These are phyloP conservation scores for Verticillium nonalfalfae DNA, from an alignment of 2,329 filamentous ascomycete species.

Conservation along the genomic window DNA sequence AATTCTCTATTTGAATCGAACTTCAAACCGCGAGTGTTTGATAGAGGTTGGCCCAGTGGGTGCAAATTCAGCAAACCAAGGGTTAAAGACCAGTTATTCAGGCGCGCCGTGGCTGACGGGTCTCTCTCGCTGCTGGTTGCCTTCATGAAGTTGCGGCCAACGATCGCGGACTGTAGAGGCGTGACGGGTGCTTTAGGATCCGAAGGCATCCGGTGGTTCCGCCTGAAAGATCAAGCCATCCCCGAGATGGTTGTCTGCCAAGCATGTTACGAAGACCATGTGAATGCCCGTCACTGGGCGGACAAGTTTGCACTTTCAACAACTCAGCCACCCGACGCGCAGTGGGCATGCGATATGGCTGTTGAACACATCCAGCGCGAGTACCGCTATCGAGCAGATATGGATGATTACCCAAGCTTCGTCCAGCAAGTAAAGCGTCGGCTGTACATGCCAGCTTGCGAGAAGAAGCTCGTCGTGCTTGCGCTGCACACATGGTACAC, in stretches of 20 bases:
- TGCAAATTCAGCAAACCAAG: slow-evolving; percentile 27
- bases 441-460: slow-evolving; percentile 19
- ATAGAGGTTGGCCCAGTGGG: slow-evolving; percentile 18
- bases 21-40: slow-evolving; percentile 16
- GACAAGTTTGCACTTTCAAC: slow-evolving; percentile 17
- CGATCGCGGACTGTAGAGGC: slow-evolving; percentile 22
- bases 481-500: slow-evolving; percentile 25
- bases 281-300: slow-evolving; percentile 21
- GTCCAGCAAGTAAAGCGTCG: slow-evolving; percentile 19
- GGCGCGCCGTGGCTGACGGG: slow-evolving; percentile 17
- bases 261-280: slow-evolving; percentile 27
- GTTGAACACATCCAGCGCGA: slow-evolving; percentile 21
- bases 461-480: slow-evolving; percentile 12
- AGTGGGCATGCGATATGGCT: slow-evolving; percentile 29
- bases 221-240: slow-evolving; percentile 18
- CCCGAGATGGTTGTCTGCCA: slow-evolving; percentile 28
- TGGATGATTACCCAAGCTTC: slow-evolving; percentile 23
- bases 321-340: slow-evolving; percentile 16
- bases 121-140: slow-evolving; percentile 17
- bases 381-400: slow-evolving; percentile 16
- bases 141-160: slow-evolving; percentile 19
- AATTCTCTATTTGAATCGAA: slow-evolving; percentile 17
- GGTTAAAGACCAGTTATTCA: slow-evolving; percentile 23
- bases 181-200: slow-evolving; percentile 8
- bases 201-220: slow-evolving; percentile 24